phyloP scores from a whole-genome alignment of 2,329 filamentous ascomycete species.

The Beauveria pseudobassiana region DNA sequence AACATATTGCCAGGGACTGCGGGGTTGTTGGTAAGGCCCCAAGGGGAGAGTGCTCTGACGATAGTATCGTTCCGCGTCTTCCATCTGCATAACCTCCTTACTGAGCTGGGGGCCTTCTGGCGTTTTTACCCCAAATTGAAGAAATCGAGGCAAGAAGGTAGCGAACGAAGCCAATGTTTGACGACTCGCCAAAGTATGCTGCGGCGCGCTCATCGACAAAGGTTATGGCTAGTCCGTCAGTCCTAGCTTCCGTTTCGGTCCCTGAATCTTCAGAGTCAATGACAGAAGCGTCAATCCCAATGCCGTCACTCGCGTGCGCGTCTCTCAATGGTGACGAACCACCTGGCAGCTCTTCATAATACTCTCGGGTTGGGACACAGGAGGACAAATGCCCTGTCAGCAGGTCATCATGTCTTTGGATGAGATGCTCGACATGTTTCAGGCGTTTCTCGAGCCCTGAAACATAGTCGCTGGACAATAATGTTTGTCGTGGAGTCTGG shows the following conservation, averaged over 20 bases:
- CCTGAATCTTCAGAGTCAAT: conserved; percentile 14
- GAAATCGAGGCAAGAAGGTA: conserved; percentile 15
- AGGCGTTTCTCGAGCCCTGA: conserved; percentile 15
- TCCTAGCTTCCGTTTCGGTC: conserved; percentile 14
- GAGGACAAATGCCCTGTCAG: conserved; percentile 3
- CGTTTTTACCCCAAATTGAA: conserved; percentile 1
- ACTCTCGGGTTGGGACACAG: not conserved
- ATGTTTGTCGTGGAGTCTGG: conserved; percentile 15
- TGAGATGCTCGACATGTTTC: conserved; percentile 14
- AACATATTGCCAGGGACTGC: not conserved
- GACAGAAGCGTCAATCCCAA: conserved; percentile 7
- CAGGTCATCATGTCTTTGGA: conserved; percentile 13
- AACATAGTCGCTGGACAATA: conserved; percentile 13
- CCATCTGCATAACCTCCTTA: not conserved
- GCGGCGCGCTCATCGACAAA: conserved; percentile 16
- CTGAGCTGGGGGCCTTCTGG: not conserved
- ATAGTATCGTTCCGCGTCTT: not conserved
- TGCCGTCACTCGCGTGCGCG: not conserved
- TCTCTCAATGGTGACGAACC: not conserved
- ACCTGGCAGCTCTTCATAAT: not conserved
- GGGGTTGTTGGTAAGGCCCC: conserved; percentile 1
- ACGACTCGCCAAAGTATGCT: conserved; percentile 18
- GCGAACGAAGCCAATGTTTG: conserved; percentile 19
- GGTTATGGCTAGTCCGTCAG: conserved; percentile 19
- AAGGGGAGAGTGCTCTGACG: not conserved